Base-by-base conservation (phyloP, 805 yeast species). In the Yamadazyma laniorum region DNA sequence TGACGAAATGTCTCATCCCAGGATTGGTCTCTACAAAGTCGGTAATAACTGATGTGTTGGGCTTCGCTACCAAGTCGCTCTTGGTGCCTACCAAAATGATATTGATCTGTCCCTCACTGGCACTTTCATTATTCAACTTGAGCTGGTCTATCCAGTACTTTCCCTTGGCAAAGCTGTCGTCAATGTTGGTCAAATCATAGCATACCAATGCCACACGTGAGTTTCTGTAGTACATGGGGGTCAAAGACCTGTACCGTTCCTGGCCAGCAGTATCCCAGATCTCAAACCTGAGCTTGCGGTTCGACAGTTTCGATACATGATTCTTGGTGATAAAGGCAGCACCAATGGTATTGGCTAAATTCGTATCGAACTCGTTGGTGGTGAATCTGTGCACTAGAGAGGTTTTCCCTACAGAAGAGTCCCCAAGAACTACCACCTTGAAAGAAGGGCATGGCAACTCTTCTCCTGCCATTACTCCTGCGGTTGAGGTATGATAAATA, bases 311-410 rank as follows among this genome's bases (percentile, higher is more conserved):
- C 12, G 58, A 47, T 4, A 74, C 61, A 45, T 66, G 56, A 12
- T 78, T 54, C 57, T 89, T 95, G 13, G 97, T 87, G 27, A 93
- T 74, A 61, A 91, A 93, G 0, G 98, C 99, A 3, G 99, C 99
- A n/a, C 99, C 99, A 39, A 93, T 93, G 2, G 99, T 93, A 29
- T 95, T 85, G 49, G 95, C 87, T 42, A 91, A 77, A 48, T 78
- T 77, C 21, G 78, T 82, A 48, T 87, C 93, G 57, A 91, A 93
- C 0, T 79, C 63, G 50, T 80, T 75, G 45, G 67, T 67, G 29
- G 77, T 90, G 51, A 90, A 88, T 36, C 97, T 67, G 48, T 85
- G 85, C 1, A 88, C 89, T 7, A 91, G 72, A 1, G 96, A 88
- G 5, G 79, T 71, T 49, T 77, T 83, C 33, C 85, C 86, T 14